phyloP scores from a whole-genome alignment of 2,329 filamentous ascomycete genomes.

The Ceratocystis papillata region DNA sequence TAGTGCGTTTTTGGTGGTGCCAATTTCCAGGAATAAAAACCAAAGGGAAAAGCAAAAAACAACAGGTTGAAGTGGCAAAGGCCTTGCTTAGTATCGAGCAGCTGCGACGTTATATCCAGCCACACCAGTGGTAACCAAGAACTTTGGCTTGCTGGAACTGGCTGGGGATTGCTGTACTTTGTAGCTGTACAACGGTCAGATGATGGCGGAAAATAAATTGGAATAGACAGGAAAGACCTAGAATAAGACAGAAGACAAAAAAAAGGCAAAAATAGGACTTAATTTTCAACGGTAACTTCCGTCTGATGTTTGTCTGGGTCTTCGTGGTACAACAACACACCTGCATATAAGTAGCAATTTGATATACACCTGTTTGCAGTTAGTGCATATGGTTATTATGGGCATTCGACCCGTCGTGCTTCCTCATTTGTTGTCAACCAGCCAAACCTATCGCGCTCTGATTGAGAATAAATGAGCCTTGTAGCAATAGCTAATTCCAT shows the following conservation, averaged over 20 bases:
- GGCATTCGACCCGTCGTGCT: not conserved
- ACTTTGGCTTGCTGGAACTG: not conserved
- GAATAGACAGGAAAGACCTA: not conserved
- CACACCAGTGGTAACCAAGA: not conserved
- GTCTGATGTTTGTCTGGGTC: constrained; percentile 12
- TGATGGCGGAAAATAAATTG: not conserved
- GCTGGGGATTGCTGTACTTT: not conserved
- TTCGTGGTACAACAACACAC: not conserved
- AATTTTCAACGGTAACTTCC: constrained; percentile 15
- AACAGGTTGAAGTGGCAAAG: no score
- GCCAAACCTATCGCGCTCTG: not conserved
- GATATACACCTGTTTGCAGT: not conserved
- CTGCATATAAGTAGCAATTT: not conserved
- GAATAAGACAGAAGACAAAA: not conserved
- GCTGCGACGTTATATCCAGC: not conserved
- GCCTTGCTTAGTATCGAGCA: no score
- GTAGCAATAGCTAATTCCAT: not conserved
- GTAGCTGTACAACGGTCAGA: not conserved
- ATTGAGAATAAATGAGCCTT: not conserved
- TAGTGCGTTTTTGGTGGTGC: not conserved
- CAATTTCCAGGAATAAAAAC: not conserved
- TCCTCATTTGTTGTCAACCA: not conserved
- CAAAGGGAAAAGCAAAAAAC: not conserved
- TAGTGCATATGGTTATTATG: not conserved
- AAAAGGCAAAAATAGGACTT: not conserved